Evolutionary conservation across 257 asterid genomes (phyloP), one percentile per base, ranked within the genome.

Genomic region (Linderniella brevidens): DNA sequence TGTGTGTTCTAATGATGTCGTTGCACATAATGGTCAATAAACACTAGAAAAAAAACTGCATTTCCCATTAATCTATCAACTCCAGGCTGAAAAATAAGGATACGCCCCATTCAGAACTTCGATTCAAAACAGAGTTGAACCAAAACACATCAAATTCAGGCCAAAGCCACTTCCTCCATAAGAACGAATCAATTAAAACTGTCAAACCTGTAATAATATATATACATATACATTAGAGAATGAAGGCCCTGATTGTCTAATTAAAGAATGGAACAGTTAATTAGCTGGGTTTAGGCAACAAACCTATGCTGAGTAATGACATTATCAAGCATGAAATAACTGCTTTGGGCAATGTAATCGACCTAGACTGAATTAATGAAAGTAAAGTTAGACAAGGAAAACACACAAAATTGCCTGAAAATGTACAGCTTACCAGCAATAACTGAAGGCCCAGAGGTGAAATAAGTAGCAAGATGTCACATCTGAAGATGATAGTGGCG

Each of bases 41-140:
- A 25, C 32, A 25, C 32, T 25, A 25, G 32, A 25, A 25, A 6
- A n/a, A 25, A 25, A 25, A 25, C 32, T 25, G 32, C 32, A 25
- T 25, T 25, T 6, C 6, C 32, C 4, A n/a, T n/a, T 25, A 25
- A 25, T 25, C 6, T 25, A 3, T 25, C 6, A n/a, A n/a, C 6
- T 25, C 32, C 32, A 25, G 6, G 32, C 32, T 25, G 32, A 25
- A 25, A 25, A 6, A 25, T 25, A 25, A 90, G 95, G 98, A 90
- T 90, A 90, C 98, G 61, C 98, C 98, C 96, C 98, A 90, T 61
- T 90, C 96, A 36, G 96, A 85, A 75, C 98, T 85, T 52, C 86
- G 76, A 61, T 90, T 90, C 68, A 90, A 71, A 48, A 90, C 86
- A 0, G 98, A 85, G 70, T 90, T 90, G 76, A 90, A 90, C 98